A percentile compares a stretch with the other conserved stretches of the same genome.
These are phyloP conservation scores for Knoxia roxburghii DNA, from an alignment of 257 asterid genomes.

Conservation along the genomic window DNA sequence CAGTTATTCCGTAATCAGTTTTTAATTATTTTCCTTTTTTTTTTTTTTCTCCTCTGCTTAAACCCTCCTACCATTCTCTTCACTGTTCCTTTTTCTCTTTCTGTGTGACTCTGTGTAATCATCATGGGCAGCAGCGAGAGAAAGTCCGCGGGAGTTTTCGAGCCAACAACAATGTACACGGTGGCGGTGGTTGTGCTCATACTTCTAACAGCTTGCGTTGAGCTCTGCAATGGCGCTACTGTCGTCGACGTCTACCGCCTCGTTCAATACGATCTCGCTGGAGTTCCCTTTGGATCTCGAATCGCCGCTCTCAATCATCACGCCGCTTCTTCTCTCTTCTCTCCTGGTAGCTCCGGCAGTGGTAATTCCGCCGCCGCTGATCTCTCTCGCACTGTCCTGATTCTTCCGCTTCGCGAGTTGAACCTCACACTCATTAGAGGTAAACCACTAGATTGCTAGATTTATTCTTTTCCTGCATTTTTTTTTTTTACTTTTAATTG, in stretches of 20 bases:
- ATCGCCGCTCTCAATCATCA: conserved; percentile 84
- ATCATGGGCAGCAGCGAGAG: conserved; percentile 27
- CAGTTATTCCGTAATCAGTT: background rate
- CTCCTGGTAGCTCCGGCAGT: conserved; percentile 29
- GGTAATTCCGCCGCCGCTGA: conserved; percentile 34
- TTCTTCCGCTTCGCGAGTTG: conserved; percentile 88
- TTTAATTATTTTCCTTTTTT: conserved; percentile 3
- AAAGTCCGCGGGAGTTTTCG: conserved; percentile 31
- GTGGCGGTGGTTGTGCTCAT: conserved; percentile 41
- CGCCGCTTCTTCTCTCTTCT: conserved; percentile 74
- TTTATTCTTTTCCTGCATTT: background rate
- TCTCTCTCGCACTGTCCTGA: conserved; percentile 84
- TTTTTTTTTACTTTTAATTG: background rate
- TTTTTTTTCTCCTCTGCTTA: background rate
- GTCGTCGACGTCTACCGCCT: conserved; percentile 93
- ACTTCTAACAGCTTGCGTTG: conserved; percentile 63
- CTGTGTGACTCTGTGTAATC: background rate
- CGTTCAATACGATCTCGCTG: conserved; percentile 85
- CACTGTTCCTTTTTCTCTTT: background rate
- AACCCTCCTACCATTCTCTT: conserved; percentile 4
- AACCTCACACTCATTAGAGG: conserved; percentile 76
- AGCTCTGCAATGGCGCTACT: conserved; percentile 73
- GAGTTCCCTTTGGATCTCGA: conserved; percentile 92
- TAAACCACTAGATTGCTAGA: conserved; percentile 11
- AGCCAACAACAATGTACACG: conserved; percentile 50